Evolutionary conservation across 768 basidiomycete genomes (phyloP), one percentile per base, ranked within the genome.

Genomic region (Leccinellum rugosiceps): DNA sequence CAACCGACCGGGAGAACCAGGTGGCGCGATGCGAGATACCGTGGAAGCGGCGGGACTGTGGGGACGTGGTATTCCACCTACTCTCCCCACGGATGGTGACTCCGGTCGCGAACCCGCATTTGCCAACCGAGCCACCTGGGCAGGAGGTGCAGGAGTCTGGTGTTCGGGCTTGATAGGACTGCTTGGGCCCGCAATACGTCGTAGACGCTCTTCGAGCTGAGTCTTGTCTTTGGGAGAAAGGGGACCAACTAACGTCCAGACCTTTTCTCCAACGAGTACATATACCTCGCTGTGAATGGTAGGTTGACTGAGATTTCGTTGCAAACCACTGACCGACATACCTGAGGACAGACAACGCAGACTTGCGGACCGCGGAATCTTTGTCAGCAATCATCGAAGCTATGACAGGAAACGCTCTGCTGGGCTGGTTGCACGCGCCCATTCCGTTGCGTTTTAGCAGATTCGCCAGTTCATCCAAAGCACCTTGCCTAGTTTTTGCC

Each of bases 171-270:
- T 76, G 43, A 68, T 70, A 26, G 79, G 79, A 54, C 65, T 69
- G 62, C 82, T 83, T 31, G 88, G 83, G 6, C 87, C 87, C 30
- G 86, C 77, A n/a, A 92, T 83, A 32, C 92, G 87, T 47, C 90
- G 87, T 28, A 97, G 75, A 8, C 92, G 83, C 67, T 95, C 94
- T 71, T 96, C 94, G 30, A 97, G 81, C 65, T 94, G 92, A 9
- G 92, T 93, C 67, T 90, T 94, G 67, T 95, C 94, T 71, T 96
- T 96, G 5, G 89, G 77, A 46, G 87, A 81, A 28, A 97, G 75
- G 9, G 78, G 63, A 1, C 92, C 92, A 45, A 94, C 89, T 10
- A 88, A 72, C 11, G 81, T 75, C 91, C 90, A 95, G 13, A 94
- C 83, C 63, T 85, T 88, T 65, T 96, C 94, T 19, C 94, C 94